These are phyloP conservation scores for Ceratocystiopsis sp. DNA, from an alignment of 2,329 filamentous ascomycete genomes.

Conservation along the genomic window DNA sequence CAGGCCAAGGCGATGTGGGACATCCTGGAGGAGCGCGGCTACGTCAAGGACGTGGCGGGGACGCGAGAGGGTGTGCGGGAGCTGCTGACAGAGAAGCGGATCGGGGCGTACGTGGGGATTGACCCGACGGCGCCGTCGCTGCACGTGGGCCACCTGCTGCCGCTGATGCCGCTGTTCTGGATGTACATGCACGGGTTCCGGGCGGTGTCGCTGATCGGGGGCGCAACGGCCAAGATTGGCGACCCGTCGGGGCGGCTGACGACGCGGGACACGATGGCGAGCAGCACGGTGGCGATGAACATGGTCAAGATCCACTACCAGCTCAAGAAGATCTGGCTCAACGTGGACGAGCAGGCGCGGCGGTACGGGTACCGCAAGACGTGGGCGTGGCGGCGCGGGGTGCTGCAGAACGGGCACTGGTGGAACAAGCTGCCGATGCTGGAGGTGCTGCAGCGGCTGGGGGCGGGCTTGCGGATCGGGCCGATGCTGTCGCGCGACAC, in stretches of 20 bases:
- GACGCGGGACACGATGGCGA: slow-evolving; percentile 36
- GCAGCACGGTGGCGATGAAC: slow-evolving; percentile 41
- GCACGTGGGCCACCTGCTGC: slow-evolving; percentile 65
- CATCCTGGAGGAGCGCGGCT: slow-evolving; percentile 53
- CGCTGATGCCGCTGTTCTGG: slow-evolving; percentile 74
- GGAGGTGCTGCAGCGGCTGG: slow-evolving; percentile 60
- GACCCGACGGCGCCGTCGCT: slow-evolving; percentile 68
- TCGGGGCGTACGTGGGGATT: slow-evolving; percentile 64
- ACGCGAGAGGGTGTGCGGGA: slow-evolving; percentile 38
- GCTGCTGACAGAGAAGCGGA: slow-evolving; percentile 45
- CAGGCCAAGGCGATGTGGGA: slow-evolving; percentile 39
- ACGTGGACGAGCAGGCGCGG: slow-evolving; percentile 48
- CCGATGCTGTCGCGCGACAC: slow-evolving; percentile 80
- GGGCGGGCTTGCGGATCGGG: slow-evolving; percentile 58
- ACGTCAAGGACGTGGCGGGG: slow-evolving; percentile 60
- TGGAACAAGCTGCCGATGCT: slow-evolving; percentile 53
- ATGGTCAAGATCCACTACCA: slow-evolving; percentile 52
- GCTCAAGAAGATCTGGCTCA: slow-evolving; percentile 54
- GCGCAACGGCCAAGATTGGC: slow-evolving; percentile 61
- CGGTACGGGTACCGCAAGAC: slow-evolving; percentile 47
- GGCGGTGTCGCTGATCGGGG: slow-evolving; percentile 50
- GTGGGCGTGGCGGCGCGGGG: slow-evolving; percentile 46
- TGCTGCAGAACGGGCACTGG: slow-evolving; percentile 78
- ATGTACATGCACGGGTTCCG: slow-evolving; percentile 61
- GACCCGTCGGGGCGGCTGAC: slow-evolving; percentile 58